A percentile compares a stretch with the other conserved stretches of the same genome.
Evolutionary conservation across 2,329 filamentous ascomycete genomes (phyloP).

Genomic region (Didymosphaeria variabile): DNA sequence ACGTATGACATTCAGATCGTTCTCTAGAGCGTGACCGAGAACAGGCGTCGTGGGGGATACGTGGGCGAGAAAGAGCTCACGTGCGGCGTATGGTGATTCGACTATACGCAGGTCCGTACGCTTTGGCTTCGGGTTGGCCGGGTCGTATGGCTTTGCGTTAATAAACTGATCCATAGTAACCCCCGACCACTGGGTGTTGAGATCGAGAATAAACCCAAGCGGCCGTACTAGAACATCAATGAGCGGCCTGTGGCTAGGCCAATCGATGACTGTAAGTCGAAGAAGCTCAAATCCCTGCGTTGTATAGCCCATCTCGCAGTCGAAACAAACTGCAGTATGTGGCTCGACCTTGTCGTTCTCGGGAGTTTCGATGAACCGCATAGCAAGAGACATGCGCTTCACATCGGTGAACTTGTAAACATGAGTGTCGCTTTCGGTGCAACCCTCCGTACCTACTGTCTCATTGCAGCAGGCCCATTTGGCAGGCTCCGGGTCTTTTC

Average conservation of each 20-base stretch:
- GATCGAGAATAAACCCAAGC: conserved; percentile 82
- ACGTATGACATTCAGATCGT: conserved; percentile 87
- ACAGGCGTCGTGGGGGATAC: conserved; percentile 81
- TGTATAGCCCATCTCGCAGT: conserved; percentile 98
- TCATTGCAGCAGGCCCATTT: conserved; percentile 83
- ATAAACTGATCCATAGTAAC: conserved; percentile 80
- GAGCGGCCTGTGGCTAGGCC: conserved; percentile 78
- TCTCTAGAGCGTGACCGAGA: conserved; percentile 93
- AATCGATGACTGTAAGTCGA: conserved; percentile 85
- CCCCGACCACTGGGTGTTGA: conserved; percentile 93
- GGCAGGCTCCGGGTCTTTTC: conserved; percentile 63
- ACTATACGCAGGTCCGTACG: conserved; percentile 71
- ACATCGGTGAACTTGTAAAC: conserved; percentile 86
- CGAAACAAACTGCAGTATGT: conserved; percentile 78
- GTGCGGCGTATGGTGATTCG: conserved; percentile 75
- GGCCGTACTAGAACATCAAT: conserved; percentile 88
- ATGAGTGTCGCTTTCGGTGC: conserved; percentile 74
- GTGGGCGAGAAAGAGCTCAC: conserved; percentile 77
- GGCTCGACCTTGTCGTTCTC: conserved; percentile 60
- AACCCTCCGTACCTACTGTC: conserved; percentile 78
- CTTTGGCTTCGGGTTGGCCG: conserved; percentile 31
- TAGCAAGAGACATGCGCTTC: conserved; percentile 77
- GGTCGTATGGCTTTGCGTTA: conserved; percentile 61
- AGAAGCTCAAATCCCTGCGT: conserved; percentile 87
- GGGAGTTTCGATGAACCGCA: conserved; percentile 84